phyloP scores from a whole-genome alignment of 164 flowering plant species.

The Berberis thunbergii region DNA sequence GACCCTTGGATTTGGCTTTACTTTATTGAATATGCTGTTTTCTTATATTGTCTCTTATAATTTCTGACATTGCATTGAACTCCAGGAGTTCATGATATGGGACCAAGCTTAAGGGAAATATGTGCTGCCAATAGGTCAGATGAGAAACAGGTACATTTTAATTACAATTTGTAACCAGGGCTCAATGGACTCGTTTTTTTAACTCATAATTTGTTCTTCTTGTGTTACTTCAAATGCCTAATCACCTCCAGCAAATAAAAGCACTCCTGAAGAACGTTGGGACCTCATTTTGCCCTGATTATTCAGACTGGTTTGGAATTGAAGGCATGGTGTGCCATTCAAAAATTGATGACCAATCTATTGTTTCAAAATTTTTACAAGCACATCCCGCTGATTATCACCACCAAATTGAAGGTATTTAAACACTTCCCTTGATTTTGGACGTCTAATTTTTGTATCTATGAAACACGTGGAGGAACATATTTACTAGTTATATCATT shows the following conservation, averaged over 20 bases:
- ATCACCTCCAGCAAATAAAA: slow-evolving; percentile 68
- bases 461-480: too few relatives aligned
- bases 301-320: slow-evolving; percentile 73
- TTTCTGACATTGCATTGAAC: background rate
- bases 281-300: slow-evolving; percentile 59
- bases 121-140: slow-evolving; percentile 78
- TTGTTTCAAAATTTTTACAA: slow-evolving; percentile 68
- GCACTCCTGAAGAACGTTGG: slow-evolving; percentile 82
- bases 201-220: background rate
- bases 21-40: background rate
- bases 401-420: slow-evolving; percentile 87
- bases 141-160: slow-evolving; percentile 66
- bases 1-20: background rate
- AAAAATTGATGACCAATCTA: slow-evolving; percentile 63
- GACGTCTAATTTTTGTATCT: background rate
- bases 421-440: background rate
- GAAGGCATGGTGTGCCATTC: slow-evolving; percentile 32
- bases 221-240: background rate
- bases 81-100: slow-evolving; percentile 54
- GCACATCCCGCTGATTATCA: slow-evolving; percentile 75
- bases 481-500: too few relatives aligned
- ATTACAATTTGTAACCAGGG: background rate
- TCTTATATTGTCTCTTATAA: background rate
- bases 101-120: slow-evolving; percentile 70
- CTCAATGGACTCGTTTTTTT: background rate